Conservation (phyloP, 2,329 filamentous ascomycete genomes). For the Colletotrichum eleusines region DNA sequence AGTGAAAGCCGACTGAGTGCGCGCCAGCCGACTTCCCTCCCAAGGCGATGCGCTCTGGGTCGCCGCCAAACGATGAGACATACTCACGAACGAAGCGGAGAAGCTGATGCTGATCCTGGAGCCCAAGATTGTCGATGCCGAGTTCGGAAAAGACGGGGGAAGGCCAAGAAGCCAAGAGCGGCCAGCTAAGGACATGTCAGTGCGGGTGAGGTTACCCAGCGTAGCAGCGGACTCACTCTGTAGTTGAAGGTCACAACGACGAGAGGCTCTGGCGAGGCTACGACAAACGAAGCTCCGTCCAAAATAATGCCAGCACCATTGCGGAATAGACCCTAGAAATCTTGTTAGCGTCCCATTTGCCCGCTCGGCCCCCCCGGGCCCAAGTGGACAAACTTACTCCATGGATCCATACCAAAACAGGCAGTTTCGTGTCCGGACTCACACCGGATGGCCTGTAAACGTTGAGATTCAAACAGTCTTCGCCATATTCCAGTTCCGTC, state of each 20-base stretch:
- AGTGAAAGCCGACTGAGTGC: constrained; percentile 54
- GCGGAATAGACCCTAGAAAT: constrained; percentile 22
- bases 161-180: no score
- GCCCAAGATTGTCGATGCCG: constrained; percentile 62
- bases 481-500: constrained; percentile 6
- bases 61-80: constrained; percentile 66
- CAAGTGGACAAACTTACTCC: constrained; percentile 26
- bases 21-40: constrained; percentile 67
- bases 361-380: no score
- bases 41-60: constrained; percentile 64
- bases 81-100: constrained; percentile 66
- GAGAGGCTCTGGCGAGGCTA: constrained; percentile 45
- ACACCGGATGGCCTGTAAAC: constrained; percentile 28
- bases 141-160: constrained; percentile 49
- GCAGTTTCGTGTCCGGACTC: constrained; percentile 33
- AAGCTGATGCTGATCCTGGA: constrained; percentile 65
- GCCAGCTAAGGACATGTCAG: background rate
- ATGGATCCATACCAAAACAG: constrained; percentile 41
- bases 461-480: constrained; percentile 38
- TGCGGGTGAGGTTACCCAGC: fast-evolving
- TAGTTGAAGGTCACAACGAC: constrained; percentile 49
- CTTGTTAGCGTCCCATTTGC: background rate
- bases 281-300: constrained; percentile 45
- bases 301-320: constrained; percentile 32
- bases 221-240: constrained; percentile 27